phyloP scores from a whole-genome alignment of 768 basidiomycete genomes.

The Rickenella mellea region DNA sequence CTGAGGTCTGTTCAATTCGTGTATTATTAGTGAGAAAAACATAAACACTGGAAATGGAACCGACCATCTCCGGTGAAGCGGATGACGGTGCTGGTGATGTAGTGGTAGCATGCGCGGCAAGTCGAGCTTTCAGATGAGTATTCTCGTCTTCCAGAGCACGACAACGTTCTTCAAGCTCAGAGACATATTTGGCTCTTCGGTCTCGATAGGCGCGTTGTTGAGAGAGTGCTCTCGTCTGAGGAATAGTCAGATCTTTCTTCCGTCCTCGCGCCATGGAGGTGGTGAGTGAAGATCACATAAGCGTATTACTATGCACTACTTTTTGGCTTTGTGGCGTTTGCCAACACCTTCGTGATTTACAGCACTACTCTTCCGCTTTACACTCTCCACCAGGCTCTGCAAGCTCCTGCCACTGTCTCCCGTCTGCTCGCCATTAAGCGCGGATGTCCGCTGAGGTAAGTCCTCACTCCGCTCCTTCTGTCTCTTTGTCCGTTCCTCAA shows the following conservation, averaged over 20 bases:
- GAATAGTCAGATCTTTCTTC: constrained; percentile 54
- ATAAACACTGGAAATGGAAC: no score
- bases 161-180: constrained; percentile 46
- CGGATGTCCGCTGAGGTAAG: constrained; percentile 2
- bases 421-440: not conserved
- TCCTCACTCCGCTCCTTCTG: constrained; percentile 27
- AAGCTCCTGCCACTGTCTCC: constrained; percentile 25
- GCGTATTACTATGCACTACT: constrained; percentile 4
- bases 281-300: no score
- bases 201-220: constrained; percentile 62
- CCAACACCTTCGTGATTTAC: constrained; percentile 20
- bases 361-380: constrained; percentile 66
- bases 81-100: no score
- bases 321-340: constrained; percentile 28
- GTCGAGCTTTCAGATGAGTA: constrained; percentile 32
- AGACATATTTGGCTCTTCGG: constrained; percentile 45
- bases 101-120: no score
- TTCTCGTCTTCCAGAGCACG: constrained; percentile 49
- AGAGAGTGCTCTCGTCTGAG: constrained; percentile 45
- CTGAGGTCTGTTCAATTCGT: no score
- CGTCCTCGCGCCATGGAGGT: constrained; percentile 65
- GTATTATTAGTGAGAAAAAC: no score
- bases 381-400: constrained; percentile 68
- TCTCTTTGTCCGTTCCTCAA: constrained; percentile 74
- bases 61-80: no score